Evolutionary conservation across 176 grass and related monocot species (phyloP), one percentile per base, ranked within the genome.

Genomic region (Oryza meridionalis): DNA sequence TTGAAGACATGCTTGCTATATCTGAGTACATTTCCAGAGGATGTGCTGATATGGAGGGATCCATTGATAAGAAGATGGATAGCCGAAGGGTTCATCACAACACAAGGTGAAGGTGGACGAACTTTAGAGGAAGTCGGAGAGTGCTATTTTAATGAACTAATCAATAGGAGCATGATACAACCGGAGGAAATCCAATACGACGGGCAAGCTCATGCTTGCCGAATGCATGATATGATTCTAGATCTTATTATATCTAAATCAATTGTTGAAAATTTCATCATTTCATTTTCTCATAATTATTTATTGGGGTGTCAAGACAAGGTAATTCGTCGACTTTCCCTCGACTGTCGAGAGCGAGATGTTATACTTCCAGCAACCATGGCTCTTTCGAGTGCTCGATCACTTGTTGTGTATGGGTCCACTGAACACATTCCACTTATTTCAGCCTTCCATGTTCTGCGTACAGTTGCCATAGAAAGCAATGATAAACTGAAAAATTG

Each of bases 21-120:
- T 40, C 4, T 40, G 2, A 5, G 38, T 40, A 40, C 38, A 40
- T 40, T 62, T 21, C 76, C 26, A 38, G 49, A 78, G 17, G 76
- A 78, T 78, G 33, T 35, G 16, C 17, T 19, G 32, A 78, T 78
- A 63, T 1, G 11, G 7, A 65, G 49, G 46, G 62, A 78, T 62
- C 15, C 17, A 11, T 64, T 78, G 25, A 16, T 62, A 64, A 78
- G 76, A 37, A 78, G 47, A 78, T 78, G 76, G 76, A 78, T 78
- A 27, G 76, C 32, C 15, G 16, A 64, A 35, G 38, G 38, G 7
- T 40, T 40, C 38, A 2, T 40, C 38, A 40, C 38, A 5, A 2
- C 38, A 7, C 4, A 4, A 40, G 38, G 38, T 40, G 38, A 59
- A 64, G 13, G 49, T 78, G 76, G 76, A 24, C 33, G 38, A 33